Evolutionary conservation across 306 rosid species (phyloP).

Genomic region (barrel medic (Medicago truncatula)): DNA sequence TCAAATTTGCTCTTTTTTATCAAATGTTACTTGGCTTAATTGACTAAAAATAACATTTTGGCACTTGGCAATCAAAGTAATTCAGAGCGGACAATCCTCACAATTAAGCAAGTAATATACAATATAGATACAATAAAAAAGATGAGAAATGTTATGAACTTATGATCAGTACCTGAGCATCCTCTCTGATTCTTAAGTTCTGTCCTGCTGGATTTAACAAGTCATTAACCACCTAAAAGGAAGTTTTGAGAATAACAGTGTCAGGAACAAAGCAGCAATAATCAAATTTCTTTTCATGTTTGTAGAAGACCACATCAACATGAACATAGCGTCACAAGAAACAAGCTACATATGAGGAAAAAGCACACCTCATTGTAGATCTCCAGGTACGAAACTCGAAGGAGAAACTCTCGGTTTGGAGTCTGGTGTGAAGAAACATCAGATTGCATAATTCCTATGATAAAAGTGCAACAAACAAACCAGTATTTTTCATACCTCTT

Average conservation of each 20-base stretch:
- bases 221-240: slow-evolving; percentile 92
- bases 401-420: slow-evolving; percentile 96
- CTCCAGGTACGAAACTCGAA: slow-evolving; percentile 93
- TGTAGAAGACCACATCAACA: slow-evolving; percentile 31
- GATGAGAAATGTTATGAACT: slow-evolving; percentile 31
- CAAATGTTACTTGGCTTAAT: slow-evolving; percentile 7
- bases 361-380: slow-evolving; percentile 93
- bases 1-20: not conserved
- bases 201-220: slow-evolving; percentile 97
- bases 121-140: slow-evolving; percentile 27
- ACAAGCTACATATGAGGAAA: slow-evolving; percentile 35
- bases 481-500: slow-evolving; percentile 70
- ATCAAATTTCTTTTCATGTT: slow-evolving; percentile 43
- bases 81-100: slow-evolving; percentile 11
- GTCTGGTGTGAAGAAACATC: slow-evolving; percentile 64
- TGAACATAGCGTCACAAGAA: slow-evolving; percentile 34
- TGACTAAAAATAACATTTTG: slow-evolving; percentile 19
- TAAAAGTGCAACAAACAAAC: slow-evolving; percentile 40
- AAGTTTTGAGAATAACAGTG: slow-evolving; percentile 25
- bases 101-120: slow-evolving; percentile 18
- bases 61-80: slow-evolving; percentile 23
- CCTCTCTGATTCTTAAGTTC: slow-evolving; percentile 97
- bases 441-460: slow-evolving; percentile 37
- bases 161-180: slow-evolving; percentile 74
- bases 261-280: slow-evolving; percentile 36